Conservation (phyloP, 257 asterid genomes). For the Fraxinus anomala region DNA sequence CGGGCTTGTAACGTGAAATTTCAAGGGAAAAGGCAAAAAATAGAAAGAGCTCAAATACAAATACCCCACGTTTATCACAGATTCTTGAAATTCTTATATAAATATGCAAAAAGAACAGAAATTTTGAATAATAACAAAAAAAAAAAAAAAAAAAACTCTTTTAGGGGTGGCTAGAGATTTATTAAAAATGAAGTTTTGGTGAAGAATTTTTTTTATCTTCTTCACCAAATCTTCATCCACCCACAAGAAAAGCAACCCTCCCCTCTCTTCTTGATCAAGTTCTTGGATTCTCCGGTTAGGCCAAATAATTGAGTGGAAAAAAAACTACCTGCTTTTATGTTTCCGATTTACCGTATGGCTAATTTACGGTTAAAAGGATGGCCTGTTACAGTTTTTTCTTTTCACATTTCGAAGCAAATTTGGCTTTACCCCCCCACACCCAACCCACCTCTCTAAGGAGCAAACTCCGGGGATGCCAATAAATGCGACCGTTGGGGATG, state of each 20-base stretch:
- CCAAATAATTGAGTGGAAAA: neutral
- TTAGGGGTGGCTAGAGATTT: slow-evolving; percentile 5
- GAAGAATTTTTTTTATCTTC: slow-evolving; percentile 23
- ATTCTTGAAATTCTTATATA: slow-evolving; percentile 15
- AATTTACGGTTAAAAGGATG: slow-evolving; percentile 14
- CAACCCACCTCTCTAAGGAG: slow-evolving; percentile 2
- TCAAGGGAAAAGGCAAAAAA: slow-evolving; percentile 14
- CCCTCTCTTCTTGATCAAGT: neutral
- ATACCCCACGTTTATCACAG: slow-evolving; percentile 21
- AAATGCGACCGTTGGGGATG: slow-evolving; percentile 11
- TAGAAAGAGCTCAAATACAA: slow-evolving; percentile 23
- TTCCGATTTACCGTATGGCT: neutral
- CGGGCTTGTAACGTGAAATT: slow-evolving; percentile 29
- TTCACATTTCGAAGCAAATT: slow-evolving; percentile 23
- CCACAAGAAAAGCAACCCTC: slow-evolving; percentile 29
- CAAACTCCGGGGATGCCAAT: slow-evolving; percentile 25
- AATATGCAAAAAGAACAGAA: neutral
- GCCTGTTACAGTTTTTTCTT: slow-evolving; percentile 7
- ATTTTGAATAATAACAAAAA: too few relatives aligned
- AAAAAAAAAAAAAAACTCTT: neutral
- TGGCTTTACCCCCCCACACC: too few relatives aligned
- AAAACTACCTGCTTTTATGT: slow-evolving; percentile 2
- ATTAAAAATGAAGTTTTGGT: slow-evolving; percentile 19
- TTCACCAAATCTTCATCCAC: slow-evolving; percentile 29
- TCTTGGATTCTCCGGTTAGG: neutral